Evolutionary conservation across 2,329 filamentous ascomycete genomes (phyloP).

Genomic region (Daldinia sp.): DNA sequence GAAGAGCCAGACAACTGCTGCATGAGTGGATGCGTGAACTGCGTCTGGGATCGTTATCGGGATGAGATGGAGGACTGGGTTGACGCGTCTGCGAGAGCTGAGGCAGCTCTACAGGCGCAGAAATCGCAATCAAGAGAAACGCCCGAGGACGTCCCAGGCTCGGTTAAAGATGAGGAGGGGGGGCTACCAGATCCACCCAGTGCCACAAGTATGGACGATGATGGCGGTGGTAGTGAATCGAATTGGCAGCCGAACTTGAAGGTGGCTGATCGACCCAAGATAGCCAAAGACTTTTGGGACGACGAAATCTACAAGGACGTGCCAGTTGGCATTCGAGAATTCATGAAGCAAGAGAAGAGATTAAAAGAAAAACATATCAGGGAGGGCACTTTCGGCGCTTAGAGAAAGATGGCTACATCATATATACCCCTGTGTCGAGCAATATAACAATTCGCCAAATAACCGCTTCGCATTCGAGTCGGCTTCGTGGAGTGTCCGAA

Average conservation of each 20-base stretch:
- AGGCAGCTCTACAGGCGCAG: constrained; percentile 57
- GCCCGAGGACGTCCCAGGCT: constrained; percentile 21
- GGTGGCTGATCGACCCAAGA: constrained; percentile 49
- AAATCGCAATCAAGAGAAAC: constrained; percentile 37
- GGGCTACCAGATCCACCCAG: constrained; percentile 36
- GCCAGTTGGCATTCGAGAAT: constrained; percentile 92
- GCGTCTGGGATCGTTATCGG: constrained; percentile 91
- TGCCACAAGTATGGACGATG: constrained; percentile 76
- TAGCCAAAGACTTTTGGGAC: constrained; percentile 63
- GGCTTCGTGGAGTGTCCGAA: constrained; percentile 10
- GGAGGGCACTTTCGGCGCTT: constrained; percentile 60
- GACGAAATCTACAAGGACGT: constrained; percentile 80
- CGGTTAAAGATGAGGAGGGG: constrained; percentile 20
- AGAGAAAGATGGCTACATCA: constrained; percentile 27
- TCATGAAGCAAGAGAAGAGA: constrained; percentile 96
- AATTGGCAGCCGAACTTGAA: constrained; percentile 63
- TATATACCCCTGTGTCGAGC: constrained; percentile 28
- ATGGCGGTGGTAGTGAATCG: constrained; percentile 76
- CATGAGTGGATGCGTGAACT: constrained; percentile 98
- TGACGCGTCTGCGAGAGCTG: constrained; percentile 68
- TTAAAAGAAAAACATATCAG: constrained; percentile 77
- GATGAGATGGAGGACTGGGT: constrained; percentile 95
- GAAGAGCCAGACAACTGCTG: constrained; percentile 97
- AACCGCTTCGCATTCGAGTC: constrained; percentile 2
- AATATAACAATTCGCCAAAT: constrained; percentile 25